Evolutionary conservation across 108 stramenopile genomes (phyloP), one percentile per base, ranked within the genome.

Genomic region (Pseudonitzschia pungens): DNA sequence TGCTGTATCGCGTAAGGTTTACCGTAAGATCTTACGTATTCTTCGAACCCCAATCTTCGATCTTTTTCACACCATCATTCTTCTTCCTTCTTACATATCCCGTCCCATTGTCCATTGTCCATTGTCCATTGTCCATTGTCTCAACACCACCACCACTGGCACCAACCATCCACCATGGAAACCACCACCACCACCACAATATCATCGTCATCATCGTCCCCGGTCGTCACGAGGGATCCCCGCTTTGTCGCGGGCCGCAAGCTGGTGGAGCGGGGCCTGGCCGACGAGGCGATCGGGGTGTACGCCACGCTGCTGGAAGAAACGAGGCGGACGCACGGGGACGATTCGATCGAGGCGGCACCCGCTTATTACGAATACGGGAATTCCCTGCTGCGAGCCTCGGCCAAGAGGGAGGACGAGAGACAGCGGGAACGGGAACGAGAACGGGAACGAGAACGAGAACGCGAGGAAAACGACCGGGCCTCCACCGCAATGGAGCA

Each of bases 341-440:
- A 89, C 50, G 67, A 64, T 0, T 76, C 81, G 54, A 68, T 92
- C 8, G 86, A 87, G 71, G 71, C 86, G 0, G 87, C 90, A 36
- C 80, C 89, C 16, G 84, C 85, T 27, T 86, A 87, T 56, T 92
- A 89, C 63, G 93, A 94, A 72, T 91, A 92, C 59, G 93, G 93
- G 9, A 91, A 94, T 71, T 77, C 89, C 0, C 59, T 94, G 52
- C 86, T 92, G 73, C 82, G 90, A 29, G 71, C 84, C 28, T 70
- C 66, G 1, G 51, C 74, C 3, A 50, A 65, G 8, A 55, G 27
- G 14, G 28, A 44, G 32, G 31, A n/a, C n/a, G n/a, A n/a, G n/a
- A n/a, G n/a, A n/a, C 54, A 28, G 57, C 55, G 43, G 72, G 62
- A 31, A 10, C 68, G 54, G 29, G 41, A 64, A 76, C 58, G 43